Evolutionary conservation across 768 basidiomycete species (phyloP), one percentile per base, ranked within the genome.

Genomic region (Stropharia rugosoannulata): DNA sequence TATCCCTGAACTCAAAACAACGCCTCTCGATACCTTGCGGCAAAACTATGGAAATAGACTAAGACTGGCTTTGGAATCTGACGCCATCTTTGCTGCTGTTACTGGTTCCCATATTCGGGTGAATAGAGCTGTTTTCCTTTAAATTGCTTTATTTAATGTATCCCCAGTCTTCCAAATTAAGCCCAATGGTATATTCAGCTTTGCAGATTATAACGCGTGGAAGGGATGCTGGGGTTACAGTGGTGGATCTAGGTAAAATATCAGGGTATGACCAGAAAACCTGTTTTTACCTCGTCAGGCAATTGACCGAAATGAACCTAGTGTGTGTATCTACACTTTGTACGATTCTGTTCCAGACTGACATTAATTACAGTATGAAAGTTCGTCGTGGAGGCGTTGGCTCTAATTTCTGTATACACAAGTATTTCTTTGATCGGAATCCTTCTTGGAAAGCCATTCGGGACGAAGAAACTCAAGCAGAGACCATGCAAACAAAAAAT

Each of bases 241-340:
- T 90, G 44, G 83, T 93, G 11, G 82, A 89, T 32, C 77, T 96
- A 12, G 89, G 90, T 22, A 83, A 84, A 61, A 78, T 82, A 64
- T 87, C 93, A 9, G 83, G 82, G 47, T 93, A 95, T 64, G 93
- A 94, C 65, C 90, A 91, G 66, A 95, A 94, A 70, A 89, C 90
- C 1, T 91, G 91, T 59, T 92, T 91, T 67, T 95, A 95, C 70
- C 82, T 93, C 55, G 82, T 93, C 55, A 83, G 85, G 60, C 85
- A 90, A 61, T 75, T 95, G 15, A 77, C 86, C 2, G 84, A 87
- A 49, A 75, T 95, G 51, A 84, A 82, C 63, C 75, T 90, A 39
- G 81, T 94, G 89, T 90, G 77, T 51, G 86, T 61, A 44, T 51
- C 15, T 27, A 38, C 45, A 44, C 48, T 32, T 44, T 25, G 35